Evolutionary conservation across 192 early-diverging fungal species (phyloP), one percentile per base, ranked within the genome.

Genomic region (Coemansia asiatica): DNA sequence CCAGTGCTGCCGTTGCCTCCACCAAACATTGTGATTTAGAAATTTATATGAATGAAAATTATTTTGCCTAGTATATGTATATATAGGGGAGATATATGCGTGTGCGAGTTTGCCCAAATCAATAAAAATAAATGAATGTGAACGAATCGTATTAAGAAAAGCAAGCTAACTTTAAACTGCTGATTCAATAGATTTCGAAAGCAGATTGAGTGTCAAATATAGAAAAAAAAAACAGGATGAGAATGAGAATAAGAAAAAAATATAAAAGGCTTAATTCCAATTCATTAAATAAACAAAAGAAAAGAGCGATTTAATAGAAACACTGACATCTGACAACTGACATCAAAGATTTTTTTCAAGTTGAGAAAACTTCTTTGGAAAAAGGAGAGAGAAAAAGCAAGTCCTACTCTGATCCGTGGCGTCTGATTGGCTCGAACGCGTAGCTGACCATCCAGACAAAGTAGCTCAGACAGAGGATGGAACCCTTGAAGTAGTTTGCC

Each of bases 401-500:
- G 16, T 26, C 13, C 35, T 67, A 66, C 58, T 66, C 66, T 54
- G 69, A 77, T 64, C 57, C 66, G 51, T 35, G 68, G 21, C 48
- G 27, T 12, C 59, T 76, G 66, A 65, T 65, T 22, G 91, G 89
- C 47, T 86, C 89, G 75, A 87, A 98, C 31, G 84, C 86, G 74
- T 92, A 95, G 6, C 87, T 90, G 13, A 85, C 85, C 71, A 95
- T 84, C 65, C 96, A 83, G 12, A 97, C 88, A 51, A 75, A 76
- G 75, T 98, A 98, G 46, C 89, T 90, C 29, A 97, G 71, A 35
- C 95, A 85, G 61, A 98, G 79, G 54, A 98, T 94, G 5, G 87
- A 80, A 18, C 95, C 96, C 81, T 98, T 97, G 74, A 98, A 98
- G 82, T 98, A 97, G 80, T 98, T 97, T 51, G 87, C 83, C 76